Percentiles rank a stretch among this genome's conserved stretches.
phyloP scores from a whole-genome alignment of 495 filamentous ascomycete genomes.

The Penicillium macrosclerotiorum region DNA sequence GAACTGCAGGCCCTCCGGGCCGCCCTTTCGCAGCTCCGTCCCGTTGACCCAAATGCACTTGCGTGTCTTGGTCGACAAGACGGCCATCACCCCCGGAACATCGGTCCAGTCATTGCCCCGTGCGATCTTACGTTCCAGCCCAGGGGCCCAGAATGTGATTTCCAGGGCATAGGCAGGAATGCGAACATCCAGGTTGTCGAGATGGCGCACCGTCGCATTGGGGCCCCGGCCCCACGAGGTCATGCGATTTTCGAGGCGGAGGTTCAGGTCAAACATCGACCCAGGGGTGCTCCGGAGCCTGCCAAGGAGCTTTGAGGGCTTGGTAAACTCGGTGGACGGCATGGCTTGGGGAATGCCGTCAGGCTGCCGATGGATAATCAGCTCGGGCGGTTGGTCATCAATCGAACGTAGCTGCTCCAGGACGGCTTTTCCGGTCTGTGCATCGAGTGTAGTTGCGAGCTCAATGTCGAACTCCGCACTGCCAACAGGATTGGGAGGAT shows the following conservation, averaged over 20 bases:
- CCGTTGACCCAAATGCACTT: conserved; percentile 73
- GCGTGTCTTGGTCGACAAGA: conserved; percentile 70
- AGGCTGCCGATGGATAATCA: conserved; percentile 20
- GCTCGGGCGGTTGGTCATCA: conserved; percentile 21
- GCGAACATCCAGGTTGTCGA: conserved; percentile 56
- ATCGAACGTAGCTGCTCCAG: conserved; percentile 20
- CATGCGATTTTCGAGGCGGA: conserved; percentile 61
- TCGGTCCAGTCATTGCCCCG: conserved; percentile 58
- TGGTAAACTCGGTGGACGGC: conserved; percentile 22
- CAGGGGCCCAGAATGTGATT: conserved; percentile 67
- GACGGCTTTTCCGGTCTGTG: conserved; percentile 38
- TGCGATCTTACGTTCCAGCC: conserved; percentile 54
- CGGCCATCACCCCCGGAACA: conserved; percentile 52
- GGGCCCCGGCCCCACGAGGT: conserved; percentile 72
- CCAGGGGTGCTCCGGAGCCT: conserved; percentile 42
- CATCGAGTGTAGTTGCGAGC: conserved; percentile 42
- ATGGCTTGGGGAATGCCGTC: conserved; percentile 5
- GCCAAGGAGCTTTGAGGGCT: conserved; percentile 43
- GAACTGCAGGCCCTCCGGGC: conserved; percentile 54
- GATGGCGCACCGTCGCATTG: conserved; percentile 60
- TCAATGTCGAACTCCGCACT: conserved; percentile 28
- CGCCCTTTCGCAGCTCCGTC: conserved; percentile 48
- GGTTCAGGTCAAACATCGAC: conserved; percentile 51
- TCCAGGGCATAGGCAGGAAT: conserved; percentile 82
- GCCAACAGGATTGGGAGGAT: not conserved